Evolutionary conservation across 768 basidiomycete species (phyloP), one percentile per base, ranked within the genome.

Genomic region (Amanita subjunquillea): DNA sequence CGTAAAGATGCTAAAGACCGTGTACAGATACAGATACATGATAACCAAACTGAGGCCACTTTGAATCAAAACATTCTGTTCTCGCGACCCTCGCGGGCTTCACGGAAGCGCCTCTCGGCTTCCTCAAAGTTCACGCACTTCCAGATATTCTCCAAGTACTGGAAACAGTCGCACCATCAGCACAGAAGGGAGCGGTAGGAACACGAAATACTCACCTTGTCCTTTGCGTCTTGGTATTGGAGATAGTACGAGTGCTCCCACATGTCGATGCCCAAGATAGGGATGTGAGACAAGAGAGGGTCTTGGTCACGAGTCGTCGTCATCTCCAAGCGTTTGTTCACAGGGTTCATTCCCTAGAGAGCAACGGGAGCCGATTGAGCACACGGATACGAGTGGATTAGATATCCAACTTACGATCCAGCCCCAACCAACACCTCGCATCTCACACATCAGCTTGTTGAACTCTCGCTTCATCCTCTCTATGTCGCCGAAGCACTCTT

Each of bases 221-320:
- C 80, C 78, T 95, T 95, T 64, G 91, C 91, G 70, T 95, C 95
- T 69, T 87, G 81, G 73, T 97, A 96, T 67, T 97, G 91, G 60
- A 95, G 79, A 74, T 95, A 97, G 75, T 92, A 91, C 48, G 91
- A 89, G 64, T 94, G 92, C 72, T 95, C 91, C 92, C 92, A 95
- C 63, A 94, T 82, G 58, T 94, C 92, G 59, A 96, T 85, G 40
- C 92, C 91, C 57, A 94, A 87, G 72, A 96, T 78, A 51, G 92
- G 90, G 51, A 79, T 68, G 63, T 81, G 84, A 43, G 70, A 65
- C 58, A 91, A 69, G 46, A 94, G 78, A 54, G 93, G 94, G 66
- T 97, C 94, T 74, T 99, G 96, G 79, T 99, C 97, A 7, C 90
- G 67, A 36, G 96, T 98, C 43, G 96, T 94, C 49, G 79, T 70